Evolutionary conservation across 2,329 filamentous ascomycete species (phyloP).

Genomic region (Alternaria ethzedia): DNA sequence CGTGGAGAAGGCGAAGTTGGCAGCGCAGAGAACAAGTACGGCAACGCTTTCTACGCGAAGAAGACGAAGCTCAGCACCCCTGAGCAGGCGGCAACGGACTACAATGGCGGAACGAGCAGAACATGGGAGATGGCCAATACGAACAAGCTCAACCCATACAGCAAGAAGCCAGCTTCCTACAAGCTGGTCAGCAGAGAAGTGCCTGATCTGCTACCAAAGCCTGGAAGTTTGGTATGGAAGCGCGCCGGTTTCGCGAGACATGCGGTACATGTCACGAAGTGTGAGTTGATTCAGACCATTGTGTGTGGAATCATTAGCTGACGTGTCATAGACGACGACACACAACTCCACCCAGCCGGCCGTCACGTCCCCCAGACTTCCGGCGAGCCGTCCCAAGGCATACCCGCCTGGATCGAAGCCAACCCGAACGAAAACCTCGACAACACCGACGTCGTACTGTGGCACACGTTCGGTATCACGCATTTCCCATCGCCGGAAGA

Average conservation of each 20-base stretch:
- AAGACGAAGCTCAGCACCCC: conserved; percentile 80
- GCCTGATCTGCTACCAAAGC: conserved; percentile 77
- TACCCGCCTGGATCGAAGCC: conserved; percentile 76
- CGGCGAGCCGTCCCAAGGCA: conserved; percentile 74
- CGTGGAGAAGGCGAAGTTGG: conserved; percentile 76
- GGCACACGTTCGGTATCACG: conserved; percentile 91
- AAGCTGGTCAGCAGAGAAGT: conserved; percentile 90
- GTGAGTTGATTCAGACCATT: conserved; percentile 59
- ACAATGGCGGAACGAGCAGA: conserved; percentile 77
- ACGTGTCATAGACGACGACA: conserved; percentile 68
- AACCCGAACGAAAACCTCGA: conserved; percentile 72
- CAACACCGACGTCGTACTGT: conserved; percentile 86
- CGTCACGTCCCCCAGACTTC: conserved; percentile 88
- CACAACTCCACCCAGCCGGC: conserved; percentile 83
- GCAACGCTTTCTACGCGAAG: conserved; percentile 87
- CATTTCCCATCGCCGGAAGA: conserved; percentile 91
- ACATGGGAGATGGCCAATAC: conserved; percentile 93
- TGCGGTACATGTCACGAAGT: conserved; percentile 87
- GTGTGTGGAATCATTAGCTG: background rate
- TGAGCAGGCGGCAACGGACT: conserved; percentile 74
- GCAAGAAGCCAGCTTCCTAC: conserved; percentile 82
- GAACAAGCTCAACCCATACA: conserved; percentile 82
- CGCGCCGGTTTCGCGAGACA: conserved; percentile 86
- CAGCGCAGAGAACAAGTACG: conserved; percentile 82
- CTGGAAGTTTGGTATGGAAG: conserved; percentile 85